Evolutionary conservation across 768 basidiomycete genomes (phyloP).

Genomic region (Rubroboletus satanas): DNA sequence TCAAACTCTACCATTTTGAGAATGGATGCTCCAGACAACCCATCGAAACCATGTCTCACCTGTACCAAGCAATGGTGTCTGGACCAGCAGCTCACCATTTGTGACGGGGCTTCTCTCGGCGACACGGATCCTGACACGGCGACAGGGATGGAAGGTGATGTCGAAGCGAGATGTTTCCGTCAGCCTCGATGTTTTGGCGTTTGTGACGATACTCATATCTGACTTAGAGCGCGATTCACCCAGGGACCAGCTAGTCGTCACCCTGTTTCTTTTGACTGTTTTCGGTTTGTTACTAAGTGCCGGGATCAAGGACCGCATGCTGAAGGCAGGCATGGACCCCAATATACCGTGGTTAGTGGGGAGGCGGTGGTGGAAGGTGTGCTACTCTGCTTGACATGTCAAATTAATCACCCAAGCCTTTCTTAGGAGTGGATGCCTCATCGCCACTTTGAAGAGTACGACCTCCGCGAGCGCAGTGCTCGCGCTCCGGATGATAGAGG

Average conservation of each 20-base stretch:
- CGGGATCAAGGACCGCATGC: slow-evolving; percentile 78
- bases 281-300: slow-evolving; percentile 82
- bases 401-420: slow-evolving; percentile 19
- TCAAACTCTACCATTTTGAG: slow-evolving; percentile 84
- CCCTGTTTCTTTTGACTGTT: slow-evolving; percentile 82
- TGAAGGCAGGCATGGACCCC: slow-evolving; percentile 69
- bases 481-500: slow-evolving; percentile 34
- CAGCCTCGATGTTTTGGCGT: slow-evolving; percentile 39
- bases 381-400: slow-evolving; percentile 25
- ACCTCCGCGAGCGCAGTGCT: slow-evolving; percentile 36
- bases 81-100: slow-evolving; percentile 85
- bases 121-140: slow-evolving; percentile 90
- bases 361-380: slow-evolving; percentile 82
- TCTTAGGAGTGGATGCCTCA: slow-evolving; percentile 41
- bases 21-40: slow-evolving; percentile 75
- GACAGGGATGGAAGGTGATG: slow-evolving; percentile 92
- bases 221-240: slow-evolving; percentile 86
- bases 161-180: slow-evolving; percentile 96
- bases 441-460: slow-evolving; percentile 51
- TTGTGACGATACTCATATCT: slow-evolving; percentile 26
- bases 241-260: slow-evolving; percentile 91
- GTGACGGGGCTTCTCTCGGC: slow-evolving; percentile 74
- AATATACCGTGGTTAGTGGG: slow-evolving; percentile 61
- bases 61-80: slow-evolving; percentile 96
- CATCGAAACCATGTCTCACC: slow-evolving; percentile 85